Conservation (phyloP, 176 grass and related monocot species). For the Lolium rigidum region DNA sequence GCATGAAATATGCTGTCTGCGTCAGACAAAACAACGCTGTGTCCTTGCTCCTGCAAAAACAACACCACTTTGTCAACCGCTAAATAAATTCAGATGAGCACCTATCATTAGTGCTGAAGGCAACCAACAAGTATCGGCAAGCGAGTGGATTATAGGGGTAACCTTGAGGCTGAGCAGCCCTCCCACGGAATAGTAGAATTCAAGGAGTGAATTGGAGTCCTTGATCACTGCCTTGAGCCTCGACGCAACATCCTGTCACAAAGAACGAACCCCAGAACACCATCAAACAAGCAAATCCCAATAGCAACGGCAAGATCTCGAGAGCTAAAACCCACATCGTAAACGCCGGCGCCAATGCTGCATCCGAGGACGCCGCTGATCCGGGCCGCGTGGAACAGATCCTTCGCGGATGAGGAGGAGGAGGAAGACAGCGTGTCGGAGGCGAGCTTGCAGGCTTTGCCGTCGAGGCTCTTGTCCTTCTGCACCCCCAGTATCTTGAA, state of each 20-base stretch:
- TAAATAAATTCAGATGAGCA: neutral
- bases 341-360: slow-evolving; percentile 36
- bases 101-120: neutral
- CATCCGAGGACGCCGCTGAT: slow-evolving; percentile 53
- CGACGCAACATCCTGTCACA: slow-evolving; percentile 64
- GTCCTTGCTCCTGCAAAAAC: slow-evolving; percentile 70
- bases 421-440: slow-evolving; percentile 45
- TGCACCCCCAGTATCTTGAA: slow-evolving; percentile 59
- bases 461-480: slow-evolving; percentile 39
- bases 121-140: neutral
- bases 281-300: slow-evolving; percentile 29
- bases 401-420: slow-evolving; percentile 39
- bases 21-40: slow-evolving; percentile 61
- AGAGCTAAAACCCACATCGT: slow-evolving; percentile 58
- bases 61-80: neutral
- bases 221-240: slow-evolving; percentile 75
- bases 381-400: slow-evolving; percentile 67
- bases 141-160: neutral
- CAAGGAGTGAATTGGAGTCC: slow-evolving; percentile 72
- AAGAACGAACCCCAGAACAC: slow-evolving; percentile 17
- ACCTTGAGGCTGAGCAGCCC: slow-evolving; percentile 85
- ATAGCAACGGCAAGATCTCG: slow-evolving; percentile 11
- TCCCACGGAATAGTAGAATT: slow-evolving; percentile 80
- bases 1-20: slow-evolving; percentile 81
- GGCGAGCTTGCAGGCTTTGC: slow-evolving; percentile 53